Conservation (phyloP, 495 filamentous ascomycete species). For the Penicillium riverlandense region DNA sequence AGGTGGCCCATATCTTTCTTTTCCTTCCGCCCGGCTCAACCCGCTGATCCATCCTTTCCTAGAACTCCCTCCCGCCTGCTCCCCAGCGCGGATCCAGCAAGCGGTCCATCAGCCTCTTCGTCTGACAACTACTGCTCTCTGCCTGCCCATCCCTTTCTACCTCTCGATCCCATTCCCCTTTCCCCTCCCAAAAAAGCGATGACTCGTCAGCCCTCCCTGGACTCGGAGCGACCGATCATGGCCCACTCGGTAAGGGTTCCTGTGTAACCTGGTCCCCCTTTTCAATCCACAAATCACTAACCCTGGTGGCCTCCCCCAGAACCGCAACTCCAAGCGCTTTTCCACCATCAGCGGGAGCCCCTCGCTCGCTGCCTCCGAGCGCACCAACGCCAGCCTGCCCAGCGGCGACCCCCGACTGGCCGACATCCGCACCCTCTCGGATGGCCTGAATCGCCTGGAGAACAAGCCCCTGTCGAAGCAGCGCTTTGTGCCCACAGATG, state of each 20-base stretch:
- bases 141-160: background rate
- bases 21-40: no score
- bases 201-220: slow-evolving; percentile 60
- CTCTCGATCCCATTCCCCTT: background rate
- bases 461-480: slow-evolving; percentile 80
- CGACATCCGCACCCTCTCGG: slow-evolving; percentile 76
- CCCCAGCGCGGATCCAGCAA: no score
- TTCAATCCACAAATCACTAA: background rate
- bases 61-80: no score
- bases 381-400: slow-evolving; percentile 54
- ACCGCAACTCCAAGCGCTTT: slow-evolving; percentile 67
- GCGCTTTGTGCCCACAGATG: slow-evolving; percentile 71
- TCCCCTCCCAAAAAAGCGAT: slow-evolving; percentile 12
- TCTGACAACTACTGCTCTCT: background rate
- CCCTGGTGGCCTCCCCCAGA: slow-evolving; percentile 22
- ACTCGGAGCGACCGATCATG: slow-evolving; percentile 74
- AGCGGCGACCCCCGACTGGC: slow-evolving; percentile 49
- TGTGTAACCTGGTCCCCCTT: slow-evolving; percentile 1
- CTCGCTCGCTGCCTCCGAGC: slow-evolving; percentile 58
- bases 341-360: slow-evolving; percentile 74
- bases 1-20: no score
- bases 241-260: slow-evolving; percentile 55
- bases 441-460: slow-evolving; percentile 81
- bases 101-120: background rate
- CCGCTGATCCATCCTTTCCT: no score